Conservation (phyloP, 768 basidiomycete genomes). For the Panaeolus papilionaceus region DNA sequence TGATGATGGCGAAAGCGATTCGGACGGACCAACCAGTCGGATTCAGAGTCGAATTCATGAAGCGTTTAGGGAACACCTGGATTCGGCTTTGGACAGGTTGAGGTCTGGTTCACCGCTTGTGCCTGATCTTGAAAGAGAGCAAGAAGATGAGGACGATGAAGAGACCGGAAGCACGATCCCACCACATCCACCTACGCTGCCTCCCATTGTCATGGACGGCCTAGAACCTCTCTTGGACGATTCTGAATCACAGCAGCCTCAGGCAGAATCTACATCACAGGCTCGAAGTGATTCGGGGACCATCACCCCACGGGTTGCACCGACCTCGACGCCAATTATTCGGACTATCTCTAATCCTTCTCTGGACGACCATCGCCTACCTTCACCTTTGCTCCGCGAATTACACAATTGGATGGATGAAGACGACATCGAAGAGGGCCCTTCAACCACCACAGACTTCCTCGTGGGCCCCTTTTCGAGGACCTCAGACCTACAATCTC, state of each 20-base stretch:
- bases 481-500: background rate
- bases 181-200: constrained; percentile 31
- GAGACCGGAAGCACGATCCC: constrained; percentile 10
- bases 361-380: constrained; percentile 29
- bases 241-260: background rate
- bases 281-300: background rate
- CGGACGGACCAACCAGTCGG: constrained; percentile 3
- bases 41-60: constrained; percentile 17
- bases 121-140: constrained; percentile 29
- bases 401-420: constrained; percentile 32
- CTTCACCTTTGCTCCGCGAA: constrained; percentile 31
- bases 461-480: background rate
- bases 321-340: constrained; percentile 13
- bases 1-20: constrained; percentile 16
- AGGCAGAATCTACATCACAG: background rate
- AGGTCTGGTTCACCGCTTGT: constrained; percentile 38
- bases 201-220: constrained; percentile 25
- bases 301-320: constrained; percentile 6
- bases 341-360: constrained; percentile 16
- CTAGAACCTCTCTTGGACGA: constrained; percentile 17
- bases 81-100: constrained; percentile 41
- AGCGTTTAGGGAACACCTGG: constrained; percentile 35
- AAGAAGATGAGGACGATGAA: constrained; percentile 20
- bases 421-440: constrained; percentile 4
- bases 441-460: background rate